Evolutionary conservation across 140 eudicot genomes (phyloP).

Genomic region (Senecio squalidus): DNA sequence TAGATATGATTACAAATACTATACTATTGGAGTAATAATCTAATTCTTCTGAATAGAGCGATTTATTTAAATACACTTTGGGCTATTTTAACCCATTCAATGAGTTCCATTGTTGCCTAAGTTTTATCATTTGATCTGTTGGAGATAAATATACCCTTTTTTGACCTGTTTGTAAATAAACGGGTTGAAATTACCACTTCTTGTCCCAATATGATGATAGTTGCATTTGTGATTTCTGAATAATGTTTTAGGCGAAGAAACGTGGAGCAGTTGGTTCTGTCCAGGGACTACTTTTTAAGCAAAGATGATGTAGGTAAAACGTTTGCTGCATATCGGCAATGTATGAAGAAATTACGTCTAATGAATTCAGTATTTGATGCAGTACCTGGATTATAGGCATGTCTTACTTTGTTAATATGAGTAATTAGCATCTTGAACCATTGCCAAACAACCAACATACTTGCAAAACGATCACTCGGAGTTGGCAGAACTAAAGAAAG

Average conservation of each 20-base stretch:
- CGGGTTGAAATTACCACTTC: background rate
- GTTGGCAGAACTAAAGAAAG: too few relatives aligned
- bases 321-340: conserved; percentile 10
- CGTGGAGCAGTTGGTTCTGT: conserved; percentile 56
- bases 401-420: too few relatives aligned
- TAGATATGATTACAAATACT: too few relatives aligned
- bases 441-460: too few relatives aligned
- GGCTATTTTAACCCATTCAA: too few relatives aligned
- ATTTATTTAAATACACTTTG: background rate
- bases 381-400: too few relatives aligned
- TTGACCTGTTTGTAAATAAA: background rate
- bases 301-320: conserved; percentile 33
- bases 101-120: background rate
- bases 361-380: background rate
- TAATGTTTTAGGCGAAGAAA: conserved; percentile 27
- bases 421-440: too few relatives aligned
- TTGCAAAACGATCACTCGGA: too few relatives aligned
- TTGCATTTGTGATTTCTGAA: conserved; percentile 1
- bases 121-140: background rate
- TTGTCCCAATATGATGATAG: background rate
- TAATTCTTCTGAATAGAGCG: background rate
- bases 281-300: conserved; percentile 45
- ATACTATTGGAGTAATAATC: background rate
- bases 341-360: background rate
- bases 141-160: background rate